A percentile compares a stretch with the other conserved stretches of the same genome.
Conservation (phyloP, 805 yeast genomes). For the Cyberlindnera maritima region DNA sequence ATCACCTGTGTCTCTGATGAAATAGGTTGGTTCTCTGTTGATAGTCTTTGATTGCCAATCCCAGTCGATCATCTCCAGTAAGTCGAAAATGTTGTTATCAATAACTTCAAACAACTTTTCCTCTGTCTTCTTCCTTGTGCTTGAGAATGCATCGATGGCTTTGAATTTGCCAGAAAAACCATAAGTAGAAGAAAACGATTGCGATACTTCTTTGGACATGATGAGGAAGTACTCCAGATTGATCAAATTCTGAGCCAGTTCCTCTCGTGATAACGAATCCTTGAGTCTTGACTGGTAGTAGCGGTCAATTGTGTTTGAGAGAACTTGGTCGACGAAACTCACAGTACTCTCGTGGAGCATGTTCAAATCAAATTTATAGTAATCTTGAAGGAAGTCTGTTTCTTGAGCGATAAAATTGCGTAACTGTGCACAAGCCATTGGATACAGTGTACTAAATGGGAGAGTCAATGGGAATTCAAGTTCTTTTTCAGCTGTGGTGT, state of each 20-base stretch:
- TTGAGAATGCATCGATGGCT: slow-evolving; percentile 53
- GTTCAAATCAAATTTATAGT: slow-evolving; percentile 59
- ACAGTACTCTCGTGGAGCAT: slow-evolving; percentile 58
- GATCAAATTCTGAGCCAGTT: slow-evolving; percentile 82
- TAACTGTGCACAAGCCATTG: slow-evolving; percentile 77
- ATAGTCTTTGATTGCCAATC: slow-evolving; percentile 65
- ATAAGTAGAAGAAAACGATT: slow-evolving; percentile 33
- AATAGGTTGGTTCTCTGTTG: slow-evolving; percentile 64
- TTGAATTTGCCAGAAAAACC: slow-evolving; percentile 42
- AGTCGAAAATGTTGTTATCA: slow-evolving; percentile 73
- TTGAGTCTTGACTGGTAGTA: slow-evolving; percentile 60
- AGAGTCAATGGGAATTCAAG: slow-evolving; percentile 54
- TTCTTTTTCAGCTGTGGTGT: slow-evolving; percentile 40
- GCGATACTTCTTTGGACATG: slow-evolving; percentile 64
- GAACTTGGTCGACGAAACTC: slow-evolving; percentile 62
- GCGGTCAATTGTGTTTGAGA: slow-evolving; percentile 62
- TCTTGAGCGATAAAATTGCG: slow-evolving; percentile 63
- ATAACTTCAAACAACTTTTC: slow-evolving; percentile 77
- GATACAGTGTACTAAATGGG: slow-evolving; percentile 88
- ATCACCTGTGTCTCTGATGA: slow-evolving; percentile 79
- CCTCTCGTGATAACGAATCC: slow-evolving; percentile 74
- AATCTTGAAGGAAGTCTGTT: slow-evolving; percentile 62
- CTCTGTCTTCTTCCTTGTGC: slow-evolving; percentile 71
- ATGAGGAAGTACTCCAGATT: slow-evolving; percentile 83
- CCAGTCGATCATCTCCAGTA: slow-evolving; percentile 81